Evolutionary conservation across 75 land plant species (phyloP), one percentile per base, ranked within the genome.

Genomic region (Pinus taeda): DNA sequence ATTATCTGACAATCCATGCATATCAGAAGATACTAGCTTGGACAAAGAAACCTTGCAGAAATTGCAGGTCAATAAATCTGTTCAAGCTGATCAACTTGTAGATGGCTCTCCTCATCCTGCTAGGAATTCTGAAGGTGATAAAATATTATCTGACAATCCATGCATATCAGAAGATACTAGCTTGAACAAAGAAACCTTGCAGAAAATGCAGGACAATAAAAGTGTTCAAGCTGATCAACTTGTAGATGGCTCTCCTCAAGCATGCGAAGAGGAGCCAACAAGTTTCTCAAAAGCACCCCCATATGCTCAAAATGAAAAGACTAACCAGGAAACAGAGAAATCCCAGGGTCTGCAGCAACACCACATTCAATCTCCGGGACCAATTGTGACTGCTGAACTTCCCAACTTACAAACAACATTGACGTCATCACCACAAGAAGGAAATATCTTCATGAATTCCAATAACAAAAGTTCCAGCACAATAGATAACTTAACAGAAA

Each of bases 101-200:
- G 33, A 33, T 33, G 33, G 1, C 33, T 33, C 33, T 33, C 33
- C 33, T 33, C 33, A 33, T 70, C 76, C 85, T n/a, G 80, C 66
- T 20, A 79, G 63, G 74, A n/a, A 73, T 20, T 20, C 20, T 18
- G 13, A 53, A 36, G 6, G 21, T 29, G 3, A 26, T 55, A 53
- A 55, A 29, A 73, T 22, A 21, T 49, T 60, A 60, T 4, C 6
- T 20, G 22, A 13, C 58, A 56, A 15, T 26, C 57, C 30, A 56
- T 29, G 24, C 15, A 15, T 12, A 12, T 17, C 6, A 20, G 26
- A 53, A 15, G 17, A 22, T 73, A 26, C 57, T 24, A 73, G 21
- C 24, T 5, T 49, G n/a, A 33, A 56, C 33, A 73, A 24, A 17
- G 59, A 53, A 6, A 73, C 58, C 30, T 18, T 0, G 21, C 42